Base-by-base conservation (phyloP, 192 early-diverging fungal genomes). In the Linnemannia exigua region DNA sequence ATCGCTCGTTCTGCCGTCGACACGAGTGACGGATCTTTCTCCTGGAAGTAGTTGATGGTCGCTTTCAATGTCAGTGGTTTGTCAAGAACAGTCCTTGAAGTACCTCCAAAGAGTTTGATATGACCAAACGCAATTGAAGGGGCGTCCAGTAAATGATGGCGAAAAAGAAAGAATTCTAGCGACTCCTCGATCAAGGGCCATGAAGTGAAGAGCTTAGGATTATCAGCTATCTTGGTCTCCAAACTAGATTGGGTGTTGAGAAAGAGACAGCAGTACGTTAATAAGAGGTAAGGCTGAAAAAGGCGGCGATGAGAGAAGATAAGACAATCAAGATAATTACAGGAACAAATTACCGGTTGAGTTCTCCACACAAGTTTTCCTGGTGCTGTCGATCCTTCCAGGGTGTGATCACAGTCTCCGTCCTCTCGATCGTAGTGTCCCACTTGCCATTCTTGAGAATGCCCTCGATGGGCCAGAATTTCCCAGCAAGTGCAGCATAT, bases 41-140 rank as follows among this genome's bases (percentile, higher is more conserved):
- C 76, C 33, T 54, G 36, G 50, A 78, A 70, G 25, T 78, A 78
- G 38, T 70, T 70, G 9, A 38, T 50, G 68, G 68, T 50, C 5
- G 76, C 76, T 28, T 52, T 78, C 6, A 70, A 36, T 8, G 66
- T 28, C 6, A 52, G 50, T 51, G 28, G 76, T 67, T 68, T 67
- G 47, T 70, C 38, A 3, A 77, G 50, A 69, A 77, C 63, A 14
- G 33, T 52, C 16, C 44, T 28, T 52, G 44, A 31, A 37, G 22
- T 44, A 52, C 47, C 63, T 69, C 76, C 67, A 51, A 77, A 38
- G 35, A 77, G 37, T 44, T 50, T 44, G 76, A 77, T 77, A 36
- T 44, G 76, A 70, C 67, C 76, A 50, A 77, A 51, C n/a, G 67
- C 76, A n/a, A 67, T 41, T 22, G 48, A 25, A 35, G 74, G 1